Evolutionary conservation across 345 rosid genomes (phyloP), one percentile per base, ranked within the genome.

Genomic region (Salix brachista): DNA sequence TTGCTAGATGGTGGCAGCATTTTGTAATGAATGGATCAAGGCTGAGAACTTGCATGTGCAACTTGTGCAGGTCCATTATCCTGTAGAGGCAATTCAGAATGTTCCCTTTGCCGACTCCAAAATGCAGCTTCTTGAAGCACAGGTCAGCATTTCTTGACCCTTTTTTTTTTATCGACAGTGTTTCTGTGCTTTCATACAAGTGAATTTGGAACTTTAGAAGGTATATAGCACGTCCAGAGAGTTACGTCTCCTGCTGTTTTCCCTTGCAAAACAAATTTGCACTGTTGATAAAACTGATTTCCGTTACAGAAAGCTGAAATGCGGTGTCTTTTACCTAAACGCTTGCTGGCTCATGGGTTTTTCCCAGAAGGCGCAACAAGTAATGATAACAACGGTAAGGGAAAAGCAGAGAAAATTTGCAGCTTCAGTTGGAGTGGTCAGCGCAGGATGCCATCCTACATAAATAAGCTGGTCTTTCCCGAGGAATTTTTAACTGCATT

Each of bases 401-500:
- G 23, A 36, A 82, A 76, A 68, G 79, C 30, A 42, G 84, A 75
- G 30, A 12, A 30, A 65, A 72, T 76, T 76, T 81, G 81, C 83
- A 87, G 84, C 85, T 91, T 87, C 80, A 94, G 97, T 86, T 94
- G 98, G 97, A 90, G 97, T 79, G 98, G 98, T 78, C 86, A 88
- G 78, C 97, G 98, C 69, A 86, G 67, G 82, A 86, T 34, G 8
- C 97, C 98, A 62, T 85, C 93, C 10, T 94, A 94, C 73, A n/a
- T 78, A 78, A 83, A 86, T 80, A 89, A 91, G 83, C 85, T 94
- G 80, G 90, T 94, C 65, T 91, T 94, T 80, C 95, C 97, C 21
- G 97, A 90, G 74, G 91, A 85, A n/a, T 88, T 94, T 71, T 84
- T 94, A 80, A 81, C 91, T 81, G 87, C 93, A 48, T 82, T 94